phyloP scores from a whole-genome alignment of 352 stramenopile species.

The Pythium insidiosum region DNA sequence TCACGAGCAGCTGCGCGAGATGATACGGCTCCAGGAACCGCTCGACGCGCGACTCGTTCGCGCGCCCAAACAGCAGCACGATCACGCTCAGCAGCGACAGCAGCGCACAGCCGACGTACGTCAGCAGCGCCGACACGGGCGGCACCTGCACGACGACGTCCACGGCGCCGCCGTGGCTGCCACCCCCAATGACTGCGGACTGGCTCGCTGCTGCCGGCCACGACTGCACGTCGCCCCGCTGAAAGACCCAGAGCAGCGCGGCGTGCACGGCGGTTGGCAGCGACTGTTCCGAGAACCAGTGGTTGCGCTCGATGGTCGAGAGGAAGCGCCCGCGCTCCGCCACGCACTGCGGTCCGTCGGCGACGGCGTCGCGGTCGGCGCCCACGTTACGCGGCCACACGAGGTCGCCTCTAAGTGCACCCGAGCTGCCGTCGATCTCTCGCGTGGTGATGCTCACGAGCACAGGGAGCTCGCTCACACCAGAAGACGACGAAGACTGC shows the following conservation, averaged over 20 bases:
- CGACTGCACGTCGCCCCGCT: constrained; percentile 8
- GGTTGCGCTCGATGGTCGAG: constrained; percentile 7
- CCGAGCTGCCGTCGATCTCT: constrained; percentile 11
- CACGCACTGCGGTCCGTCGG: constrained; percentile 6
- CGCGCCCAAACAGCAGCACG: constrained; percentile 16
- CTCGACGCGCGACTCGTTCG: constrained; percentile 16
- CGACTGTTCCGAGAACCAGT: constrained; percentile 11
- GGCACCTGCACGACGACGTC: constrained; percentile 9
- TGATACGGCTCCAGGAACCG: constrained; percentile 14
- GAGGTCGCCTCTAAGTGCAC: constrained; percentile 10
- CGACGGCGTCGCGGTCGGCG: background rate
- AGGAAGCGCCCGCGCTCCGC: constrained; percentile 12
- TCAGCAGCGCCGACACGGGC: constrained; percentile 5
- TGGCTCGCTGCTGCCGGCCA: no score
- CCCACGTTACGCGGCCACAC: constrained; percentile 6
- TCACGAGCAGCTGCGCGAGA: constrained; percentile 14
- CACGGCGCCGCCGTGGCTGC: background rate
- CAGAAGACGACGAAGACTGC: background rate
- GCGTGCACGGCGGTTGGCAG: constrained; percentile 1
- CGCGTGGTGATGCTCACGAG: background rate
- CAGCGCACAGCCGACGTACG: constrained; percentile 12
- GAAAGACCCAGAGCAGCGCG: constrained; percentile 16
- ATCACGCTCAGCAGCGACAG: constrained; percentile 12
- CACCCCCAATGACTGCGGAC: no score
- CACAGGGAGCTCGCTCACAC: background rate